phyloP scores from a whole-genome alignment of 495 filamentous ascomycete genomes.

The Xylaria intraflava region DNA sequence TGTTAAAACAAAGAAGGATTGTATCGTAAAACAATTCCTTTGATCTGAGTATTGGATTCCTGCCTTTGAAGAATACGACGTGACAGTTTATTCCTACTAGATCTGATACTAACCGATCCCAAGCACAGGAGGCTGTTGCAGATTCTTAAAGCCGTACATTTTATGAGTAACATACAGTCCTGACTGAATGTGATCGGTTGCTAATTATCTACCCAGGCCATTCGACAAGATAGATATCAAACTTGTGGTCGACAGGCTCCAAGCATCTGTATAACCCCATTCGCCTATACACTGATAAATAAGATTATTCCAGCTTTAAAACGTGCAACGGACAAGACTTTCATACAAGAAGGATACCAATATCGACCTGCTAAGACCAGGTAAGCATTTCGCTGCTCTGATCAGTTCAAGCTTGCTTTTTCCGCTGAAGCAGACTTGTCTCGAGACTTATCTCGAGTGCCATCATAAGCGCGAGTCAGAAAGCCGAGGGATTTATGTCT shows the following conservation, averaged over 20 bases:
- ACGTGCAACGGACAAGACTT: background rate
- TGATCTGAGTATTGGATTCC: background rate
- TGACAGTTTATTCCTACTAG: background rate
- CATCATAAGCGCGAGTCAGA: conserved; percentile 3
- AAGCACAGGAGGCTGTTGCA: background rate
- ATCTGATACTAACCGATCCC: background rate
- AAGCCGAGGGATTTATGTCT: conserved; percentile 9
- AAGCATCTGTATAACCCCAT: background rate
- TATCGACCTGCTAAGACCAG: background rate
- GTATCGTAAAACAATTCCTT: conserved; percentile 1
- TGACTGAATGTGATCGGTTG: background rate
- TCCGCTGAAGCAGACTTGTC: background rate
- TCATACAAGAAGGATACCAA: background rate
- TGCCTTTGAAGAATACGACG: background rate
- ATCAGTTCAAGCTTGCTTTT: background rate
- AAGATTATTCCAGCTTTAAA: background rate
- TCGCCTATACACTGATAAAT: background rate
- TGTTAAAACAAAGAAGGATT: background rate
- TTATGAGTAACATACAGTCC: background rate
- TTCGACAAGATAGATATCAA: background rate
- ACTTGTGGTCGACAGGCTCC: background rate
- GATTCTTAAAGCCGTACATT: background rate
- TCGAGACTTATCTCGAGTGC: background rate
- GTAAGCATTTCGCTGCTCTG: background rate
- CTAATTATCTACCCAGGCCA: background rate